These are phyloP conservation scores for Penicillium paneum DNA, from an alignment of 2,329 filamentous ascomycete species.

Conservation along the genomic window DNA sequence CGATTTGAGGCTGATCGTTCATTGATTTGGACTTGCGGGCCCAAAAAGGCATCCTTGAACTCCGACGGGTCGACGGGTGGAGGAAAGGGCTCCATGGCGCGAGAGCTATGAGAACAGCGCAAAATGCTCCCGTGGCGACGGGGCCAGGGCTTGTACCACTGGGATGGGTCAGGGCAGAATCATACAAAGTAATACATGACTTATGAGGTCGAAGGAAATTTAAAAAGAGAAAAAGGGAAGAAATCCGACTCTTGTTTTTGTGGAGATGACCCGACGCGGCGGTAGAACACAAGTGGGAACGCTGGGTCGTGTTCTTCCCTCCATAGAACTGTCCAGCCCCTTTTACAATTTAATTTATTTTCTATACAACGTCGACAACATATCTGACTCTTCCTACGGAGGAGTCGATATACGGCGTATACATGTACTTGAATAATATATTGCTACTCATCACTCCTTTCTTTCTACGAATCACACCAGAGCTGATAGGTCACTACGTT, in stretches of 20 bases:
- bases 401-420: background rate
- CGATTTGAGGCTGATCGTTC: constrained; percentile 14
- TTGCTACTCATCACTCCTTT: background rate
- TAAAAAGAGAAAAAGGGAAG: constrained; percentile 3
- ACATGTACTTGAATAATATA: background rate
- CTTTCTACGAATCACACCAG: background rate
- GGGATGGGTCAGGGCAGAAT: constrained; percentile 17
- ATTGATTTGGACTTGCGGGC: constrained; percentile 19
- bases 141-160: constrained; percentile 3
- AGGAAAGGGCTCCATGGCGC: constrained; percentile 23
- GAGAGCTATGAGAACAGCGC: constrained; percentile 7
- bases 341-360: background rate
- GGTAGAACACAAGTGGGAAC: constrained; percentile 4
- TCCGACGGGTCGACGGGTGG: constrained; percentile 10
- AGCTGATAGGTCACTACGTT: constrained; percentile 18
- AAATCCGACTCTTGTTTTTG: constrained; percentile 22
- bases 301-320: background rate
- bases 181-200: constrained; percentile 1
- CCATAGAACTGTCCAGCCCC: background rate
- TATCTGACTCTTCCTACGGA: background rate
- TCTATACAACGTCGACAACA: too few species aligned
- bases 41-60: constrained; percentile 16
- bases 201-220: constrained; percentile 1
- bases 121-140: constrained; percentile 10
- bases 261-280: constrained; percentile 24